phyloP scores from a whole-genome alignment of 306 rosid species.

The Cicer bijugum region DNA sequence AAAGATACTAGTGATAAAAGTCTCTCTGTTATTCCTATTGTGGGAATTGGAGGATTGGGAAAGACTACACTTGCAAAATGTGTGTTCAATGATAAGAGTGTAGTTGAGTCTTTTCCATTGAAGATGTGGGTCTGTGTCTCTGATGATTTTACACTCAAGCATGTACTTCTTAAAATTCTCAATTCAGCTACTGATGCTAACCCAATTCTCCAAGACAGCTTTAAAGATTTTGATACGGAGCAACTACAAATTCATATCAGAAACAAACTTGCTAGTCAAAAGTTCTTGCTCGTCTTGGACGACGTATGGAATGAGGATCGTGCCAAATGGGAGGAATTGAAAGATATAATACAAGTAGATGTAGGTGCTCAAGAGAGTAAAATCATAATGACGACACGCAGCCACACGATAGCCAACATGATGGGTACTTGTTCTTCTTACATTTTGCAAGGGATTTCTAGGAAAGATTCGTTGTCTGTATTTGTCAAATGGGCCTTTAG shows the following conservation, averaged over 20 bases:
- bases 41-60: conserved; percentile 40
- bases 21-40: conserved; percentile 22
- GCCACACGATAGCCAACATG: neutral
- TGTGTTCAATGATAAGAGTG: neutral
- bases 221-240: neutral
- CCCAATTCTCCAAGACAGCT: neutral
- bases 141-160: neutral
- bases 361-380: conserved; percentile 25
- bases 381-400: conserved; percentile 35
- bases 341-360: neutral
- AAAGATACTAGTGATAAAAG: neutral
- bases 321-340: conserved; percentile 18
- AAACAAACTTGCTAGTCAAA: neutral
- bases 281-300: conserved; percentile 29
- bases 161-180: neutral
- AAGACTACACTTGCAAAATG: conserved; percentile 38
- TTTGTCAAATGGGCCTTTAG: conserved; percentile 49
- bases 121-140: conserved; percentile 21
- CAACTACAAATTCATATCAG: neutral
- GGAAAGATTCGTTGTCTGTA: conserved; percentile 23
- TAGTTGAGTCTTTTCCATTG: neutral
- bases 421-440: conserved; percentile 19
- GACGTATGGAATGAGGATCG: conserved; percentile 26
- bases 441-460: neutral
- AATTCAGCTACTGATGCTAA: neutral